Evolutionary conservation across 1,284 basidiomycete genomes (phyloP), one percentile per base, ranked within the genome.

Genomic region (Apiotrichum veenhuisii): DNA sequence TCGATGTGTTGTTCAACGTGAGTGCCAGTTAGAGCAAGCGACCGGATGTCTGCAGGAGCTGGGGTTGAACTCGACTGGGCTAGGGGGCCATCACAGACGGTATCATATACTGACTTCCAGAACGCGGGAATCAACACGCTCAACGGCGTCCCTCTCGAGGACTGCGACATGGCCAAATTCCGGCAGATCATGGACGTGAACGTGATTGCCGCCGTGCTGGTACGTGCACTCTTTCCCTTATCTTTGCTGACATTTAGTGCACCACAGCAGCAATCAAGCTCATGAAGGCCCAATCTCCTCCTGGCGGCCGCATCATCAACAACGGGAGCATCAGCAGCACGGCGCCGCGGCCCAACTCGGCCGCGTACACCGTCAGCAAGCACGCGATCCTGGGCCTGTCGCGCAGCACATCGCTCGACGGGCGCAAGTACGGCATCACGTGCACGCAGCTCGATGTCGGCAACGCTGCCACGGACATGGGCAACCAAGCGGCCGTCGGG

Each of bases 401-500:
- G 7, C 87, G 86, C 70, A 82, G 80, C 40, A 86, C 84, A 2
- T 81, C 84, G 2, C 82, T 92, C 27, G 89, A 91, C 66, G 89
- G 88, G 0, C 80, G 89, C 9, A 77, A 81, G 34, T 83, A 83
- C 70, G 81, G 84, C 63, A 90, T 92, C 58, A 83, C 87, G 2
- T 85, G 84, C 66, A 87, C 87, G 0, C 87, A 91, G 69, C 83
- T 91, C 47, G 88, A 91, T 67, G 87, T 91, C 46, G 89, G 87
- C 14, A 89, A 88, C 67, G 86, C 87, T 2, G 77, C 77, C 27
- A 88, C 87, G 0, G 76, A 76, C 1, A 82, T 89, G 80, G 82
- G 81, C 2, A 71, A 67, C 8, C 79, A 80, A 48, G 64, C 75
- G 4, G 62, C 66, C 4, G 64, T 67, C 5, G 86, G 87, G 0